Conservation (phyloP, 345 rosid species). For the Cardamine chenopodiifolia region DNA sequence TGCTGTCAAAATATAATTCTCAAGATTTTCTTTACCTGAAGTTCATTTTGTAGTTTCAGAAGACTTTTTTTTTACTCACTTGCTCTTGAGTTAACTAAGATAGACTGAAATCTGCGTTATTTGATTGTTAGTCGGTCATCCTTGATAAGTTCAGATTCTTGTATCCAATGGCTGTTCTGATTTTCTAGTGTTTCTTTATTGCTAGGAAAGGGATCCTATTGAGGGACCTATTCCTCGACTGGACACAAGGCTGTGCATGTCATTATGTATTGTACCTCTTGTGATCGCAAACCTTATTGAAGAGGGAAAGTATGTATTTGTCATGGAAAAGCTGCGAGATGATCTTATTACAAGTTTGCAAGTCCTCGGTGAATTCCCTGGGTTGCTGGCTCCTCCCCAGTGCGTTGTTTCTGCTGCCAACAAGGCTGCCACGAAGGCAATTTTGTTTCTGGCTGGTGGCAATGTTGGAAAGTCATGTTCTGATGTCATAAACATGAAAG, state of each 20-base stretch:
- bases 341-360: constrained; percentile 79
- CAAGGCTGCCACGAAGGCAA: constrained; percentile 90
- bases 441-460: constrained; percentile 73
- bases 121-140: constrained; percentile 10
- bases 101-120: neutral
- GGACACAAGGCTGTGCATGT: constrained; percentile 87
- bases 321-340: constrained; percentile 47
- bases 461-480: constrained; percentile 61
- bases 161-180: constrained; percentile 24
- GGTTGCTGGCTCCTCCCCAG: constrained; percentile 83
- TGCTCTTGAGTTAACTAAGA: constrained; percentile 3
- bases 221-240: constrained; percentile 91
- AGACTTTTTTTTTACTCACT: neutral
- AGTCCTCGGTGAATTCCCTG: constrained; percentile 79
- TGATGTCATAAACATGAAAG: constrained; percentile 75
- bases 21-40: neutral
- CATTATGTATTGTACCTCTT: constrained; percentile 77
- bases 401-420: constrained; percentile 80
- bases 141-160: neutral
- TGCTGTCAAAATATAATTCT: neutral
- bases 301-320: constrained; percentile 61
- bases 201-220: constrained; percentile 88
- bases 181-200: constrained; percentile 3
- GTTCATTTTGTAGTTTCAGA: constrained; percentile 5
- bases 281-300: constrained; percentile 82